Conservation (phyloP, 768 basidiomycete genomes). For the Suillus occidentalis region DNA sequence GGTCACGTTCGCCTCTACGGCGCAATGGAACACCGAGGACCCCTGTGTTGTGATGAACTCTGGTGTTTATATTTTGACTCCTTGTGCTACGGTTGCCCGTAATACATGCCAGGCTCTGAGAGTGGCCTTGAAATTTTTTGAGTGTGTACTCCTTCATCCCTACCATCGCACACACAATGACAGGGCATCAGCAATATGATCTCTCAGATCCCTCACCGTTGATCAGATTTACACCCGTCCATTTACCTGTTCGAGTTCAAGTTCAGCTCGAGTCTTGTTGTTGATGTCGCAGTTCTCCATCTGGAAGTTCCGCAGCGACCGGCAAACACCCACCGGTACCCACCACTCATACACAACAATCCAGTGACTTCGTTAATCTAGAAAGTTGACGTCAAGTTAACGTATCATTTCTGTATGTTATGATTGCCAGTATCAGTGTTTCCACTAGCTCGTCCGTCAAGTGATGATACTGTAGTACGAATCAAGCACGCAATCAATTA, state of each 20-base stretch:
- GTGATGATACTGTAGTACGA: neutral
- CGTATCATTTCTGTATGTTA: neutral
- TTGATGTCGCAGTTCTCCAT: no score
- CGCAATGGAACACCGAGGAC: neutral
- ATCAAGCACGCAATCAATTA: neutral
- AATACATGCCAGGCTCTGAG: neutral
- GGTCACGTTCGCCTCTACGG: slow-evolving; percentile 3
- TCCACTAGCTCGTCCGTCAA: neutral
- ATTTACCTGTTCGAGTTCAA: neutral
- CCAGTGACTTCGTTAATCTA: neutral
- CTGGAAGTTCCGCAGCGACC: neutral
- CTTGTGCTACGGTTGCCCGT: neutral
- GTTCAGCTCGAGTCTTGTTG: neutral
- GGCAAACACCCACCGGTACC: no score
- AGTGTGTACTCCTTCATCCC: neutral
- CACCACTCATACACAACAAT: neutral
- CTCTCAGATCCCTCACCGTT: neutral
- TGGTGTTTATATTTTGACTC: neutral
- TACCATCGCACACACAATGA: neutral
- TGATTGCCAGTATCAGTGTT: neutral
- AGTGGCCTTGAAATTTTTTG: neutral
- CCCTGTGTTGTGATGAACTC: neutral
- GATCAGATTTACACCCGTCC: neutral
- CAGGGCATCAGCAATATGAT: neutral
- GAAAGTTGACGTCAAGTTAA: neutral